Evolutionary conservation across 169 alveolate genomes (phyloP).

Genomic region (Plasmodium gonderi): DNA sequence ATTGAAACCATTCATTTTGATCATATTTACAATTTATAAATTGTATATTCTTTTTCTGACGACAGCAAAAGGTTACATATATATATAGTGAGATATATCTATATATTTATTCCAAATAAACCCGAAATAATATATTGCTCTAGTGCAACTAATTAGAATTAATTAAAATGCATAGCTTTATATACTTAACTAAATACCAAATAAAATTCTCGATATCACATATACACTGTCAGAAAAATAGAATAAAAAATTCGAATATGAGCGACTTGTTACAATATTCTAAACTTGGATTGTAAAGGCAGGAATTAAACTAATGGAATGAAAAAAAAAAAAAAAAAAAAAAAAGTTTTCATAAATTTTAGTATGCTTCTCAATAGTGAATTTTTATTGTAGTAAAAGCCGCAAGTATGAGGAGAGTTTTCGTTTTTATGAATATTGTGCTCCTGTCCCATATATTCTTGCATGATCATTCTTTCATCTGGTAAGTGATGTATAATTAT

Average conservation of each 20-base stretch:
- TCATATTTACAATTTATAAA: not conserved
- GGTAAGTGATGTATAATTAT: not conserved
- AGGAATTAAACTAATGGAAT: not conserved
- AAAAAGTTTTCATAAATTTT: not conserved
- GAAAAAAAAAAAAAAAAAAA: not conserved
- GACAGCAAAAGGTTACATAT: not conserved
- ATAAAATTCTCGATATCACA: not conserved
- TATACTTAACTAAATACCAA: not conserved
- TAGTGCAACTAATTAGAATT: not conserved
- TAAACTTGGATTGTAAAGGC: not conserved
- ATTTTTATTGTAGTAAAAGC: not conserved
- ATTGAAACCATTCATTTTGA: not conserved
- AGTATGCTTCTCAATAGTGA: not conserved
- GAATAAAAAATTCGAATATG: not conserved
- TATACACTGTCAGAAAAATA: not conserved
- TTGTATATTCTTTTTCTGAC: not conserved
- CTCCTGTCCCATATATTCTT: constrained; percentile 1
- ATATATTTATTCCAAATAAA: not conserved
- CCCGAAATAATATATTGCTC: not conserved
- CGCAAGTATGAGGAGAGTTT: not conserved
- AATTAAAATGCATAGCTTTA: not conserved
- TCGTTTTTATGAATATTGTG: not conserved
- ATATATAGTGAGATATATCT: not conserved
- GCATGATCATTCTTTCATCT: not conserved
- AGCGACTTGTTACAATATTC: not conserved